Conservation (phyloP, 2,329 filamentous ascomycete genomes). For the Pseudogymnoascus sp. region DNA sequence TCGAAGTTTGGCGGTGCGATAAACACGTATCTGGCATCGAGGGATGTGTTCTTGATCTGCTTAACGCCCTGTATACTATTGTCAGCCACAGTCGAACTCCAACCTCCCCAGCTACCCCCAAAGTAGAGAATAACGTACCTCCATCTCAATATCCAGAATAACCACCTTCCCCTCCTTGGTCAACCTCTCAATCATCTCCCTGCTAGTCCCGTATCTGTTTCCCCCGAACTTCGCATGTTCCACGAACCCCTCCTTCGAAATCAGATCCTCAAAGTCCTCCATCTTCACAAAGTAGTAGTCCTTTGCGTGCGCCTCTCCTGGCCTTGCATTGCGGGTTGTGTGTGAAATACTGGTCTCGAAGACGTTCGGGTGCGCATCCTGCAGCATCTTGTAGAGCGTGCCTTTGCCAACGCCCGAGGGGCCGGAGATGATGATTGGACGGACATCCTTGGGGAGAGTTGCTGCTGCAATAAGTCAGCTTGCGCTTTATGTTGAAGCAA, state of each 20-base stretch:
- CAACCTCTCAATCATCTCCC: slow-evolving; percentile 69
- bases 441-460: slow-evolving; percentile 22
- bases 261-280: slow-evolving; percentile 58
- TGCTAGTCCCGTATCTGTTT: slow-evolving; percentile 81
- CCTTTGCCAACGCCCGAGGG: slow-evolving; percentile 76
- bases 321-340: slow-evolving; percentile 71
- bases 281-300: slow-evolving; percentile 73
- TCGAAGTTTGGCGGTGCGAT: slow-evolving; percentile 70
- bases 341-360: slow-evolving; percentile 58
- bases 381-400: slow-evolving; percentile 66
- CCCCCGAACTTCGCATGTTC: slow-evolving; percentile 77
- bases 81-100: not conserved
- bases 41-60: slow-evolving; percentile 70
- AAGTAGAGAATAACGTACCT: slow-evolving; percentile 41
- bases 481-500: not conserved
- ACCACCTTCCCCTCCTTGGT: slow-evolving; percentile 63
- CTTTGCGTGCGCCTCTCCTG: slow-evolving; percentile 64
- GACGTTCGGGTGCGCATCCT: slow-evolving; percentile 45
- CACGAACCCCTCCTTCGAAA: slow-evolving; percentile 65
- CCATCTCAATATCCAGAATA: slow-evolving; percentile 94
- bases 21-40: slow-evolving; percentile 75
- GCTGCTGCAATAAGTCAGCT: not conserved
- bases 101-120: not conserved
- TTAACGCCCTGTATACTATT: slow-evolving; percentile 60
- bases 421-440: slow-evolving; percentile 69